A percentile compares a stretch with the other conserved stretches of the same genome.
Evolutionary conservation across 2,329 filamentous ascomycete species (phyloP).

Genomic region (Didymella segeticola): DNA sequence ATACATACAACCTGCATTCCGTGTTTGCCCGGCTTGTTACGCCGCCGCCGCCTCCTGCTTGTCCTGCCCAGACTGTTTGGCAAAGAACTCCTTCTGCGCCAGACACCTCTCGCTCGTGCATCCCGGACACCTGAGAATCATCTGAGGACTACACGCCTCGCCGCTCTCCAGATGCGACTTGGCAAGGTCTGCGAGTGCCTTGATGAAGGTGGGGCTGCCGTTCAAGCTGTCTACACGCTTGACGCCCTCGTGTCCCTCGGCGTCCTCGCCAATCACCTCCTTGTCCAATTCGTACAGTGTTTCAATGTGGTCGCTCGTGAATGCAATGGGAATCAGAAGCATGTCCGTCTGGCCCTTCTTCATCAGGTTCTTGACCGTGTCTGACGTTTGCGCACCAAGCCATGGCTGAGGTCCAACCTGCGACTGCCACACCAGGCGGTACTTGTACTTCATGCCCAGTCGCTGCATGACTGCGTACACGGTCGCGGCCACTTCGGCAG

Average conservation of each 20-base stretch:
- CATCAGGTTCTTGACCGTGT: constrained; percentile 87
- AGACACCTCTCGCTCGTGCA: constrained; percentile 89
- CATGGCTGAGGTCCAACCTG: constrained; percentile 95
- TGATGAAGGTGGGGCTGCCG: constrained; percentile 87
- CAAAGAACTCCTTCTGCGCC: constrained; percentile 75
- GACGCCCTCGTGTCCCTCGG: constrained; percentile 62
- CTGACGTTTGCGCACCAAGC: constrained; percentile 91
- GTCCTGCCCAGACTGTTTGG: constrained; percentile 48
- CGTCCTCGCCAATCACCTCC: constrained; percentile 87
- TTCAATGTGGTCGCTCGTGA: constrained; percentile 99
- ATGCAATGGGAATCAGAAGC: constrained; percentile 91
- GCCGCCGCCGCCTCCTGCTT: constrained; percentile 22
- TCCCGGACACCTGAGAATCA: constrained; percentile 89
- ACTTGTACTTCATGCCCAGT: constrained; percentile 85
- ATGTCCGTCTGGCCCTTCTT: constrained; percentile 91
- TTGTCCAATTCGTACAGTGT: constrained; percentile 93
- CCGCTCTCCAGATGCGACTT: constrained; percentile 77
- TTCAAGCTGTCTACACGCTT: constrained; percentile 94
- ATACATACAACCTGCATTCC: constrained; percentile 13
- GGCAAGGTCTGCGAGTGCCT: constrained; percentile 86
- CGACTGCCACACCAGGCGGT: constrained; percentile 96
- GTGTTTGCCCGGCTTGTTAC: constrained; percentile 11
- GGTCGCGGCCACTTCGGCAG: constrained; percentile 92
- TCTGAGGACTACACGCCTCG: constrained; percentile 77
- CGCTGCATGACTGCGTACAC: constrained; percentile 97